Base-by-base conservation (phyloP, 192 early-diverging fungal genomes). In the Entophlyctis luteolus region DNA sequence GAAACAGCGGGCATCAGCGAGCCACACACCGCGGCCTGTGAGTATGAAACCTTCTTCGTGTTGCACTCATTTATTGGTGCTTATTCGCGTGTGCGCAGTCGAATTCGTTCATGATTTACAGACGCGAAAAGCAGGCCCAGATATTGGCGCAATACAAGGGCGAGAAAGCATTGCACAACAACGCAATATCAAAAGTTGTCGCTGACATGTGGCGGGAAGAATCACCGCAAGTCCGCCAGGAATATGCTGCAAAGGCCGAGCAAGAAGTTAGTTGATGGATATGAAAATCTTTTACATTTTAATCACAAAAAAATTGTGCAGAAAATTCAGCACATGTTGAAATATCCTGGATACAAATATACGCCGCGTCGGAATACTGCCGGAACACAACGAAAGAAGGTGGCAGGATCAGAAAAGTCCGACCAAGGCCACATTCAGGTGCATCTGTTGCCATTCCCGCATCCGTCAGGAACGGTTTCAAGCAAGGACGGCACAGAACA, bases 281-380 rank as follows among this genome's bases (percentile, higher is more conserved):
- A n/a, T 23, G 0, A 12, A 52, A 52, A 6, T 28, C 8, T 23
- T 6, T 28, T 23, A 52, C 22, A 6, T 16, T 8, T 52, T 25
- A 5, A 5, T 52, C 49, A 6, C 18, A 18, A 52, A 23, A 5
- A 16, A 16, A 18, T 6, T 52, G 28, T 23, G 8, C 69, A 65
- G 68, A 79, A 80, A 55, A 67, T 65, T 31, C 68, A 71, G 31
- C 84, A 85, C 55, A 73, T 76, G 72, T 25, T 79, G 29, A 73
- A 72, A 35, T 77, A 83, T 65, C 84, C 84, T 25, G 84, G 79
- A 49, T 85, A 85, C 75, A 85, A 83, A 70, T 85, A 85, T 58
- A 57, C 71, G 23, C 84, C 84, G 32, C 42, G 60, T 16, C 45
- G 60, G 6, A 48, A 48, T 20, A 49, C 35, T 25, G 50, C 12